Conservation (phyloP, 306 rosid species). For the Macrotyloma uniflorum region DNA sequence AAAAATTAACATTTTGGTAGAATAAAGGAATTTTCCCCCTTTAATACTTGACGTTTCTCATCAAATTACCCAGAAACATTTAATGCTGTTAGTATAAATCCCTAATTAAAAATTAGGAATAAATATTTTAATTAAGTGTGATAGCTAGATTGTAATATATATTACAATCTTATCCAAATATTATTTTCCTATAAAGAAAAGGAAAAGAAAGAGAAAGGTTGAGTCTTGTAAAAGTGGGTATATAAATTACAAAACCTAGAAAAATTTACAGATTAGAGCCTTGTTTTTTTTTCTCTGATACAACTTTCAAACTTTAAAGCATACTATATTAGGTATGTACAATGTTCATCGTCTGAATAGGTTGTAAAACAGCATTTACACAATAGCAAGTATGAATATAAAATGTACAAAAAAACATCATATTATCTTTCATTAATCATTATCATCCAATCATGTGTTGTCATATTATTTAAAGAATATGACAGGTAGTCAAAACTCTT, state of each 20-base stretch:
- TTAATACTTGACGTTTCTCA: too few species aligned
- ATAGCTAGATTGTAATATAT: too few species aligned
- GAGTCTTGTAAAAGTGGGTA: background rate
- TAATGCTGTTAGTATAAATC: too few species aligned
- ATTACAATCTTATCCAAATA: too few species aligned
- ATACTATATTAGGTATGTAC: slow-evolving; percentile 1
- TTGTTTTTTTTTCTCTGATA: slow-evolving; percentile 6
- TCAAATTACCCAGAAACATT: too few species aligned
- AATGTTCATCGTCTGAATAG: background rate
- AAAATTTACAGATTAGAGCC: background rate
- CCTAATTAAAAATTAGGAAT: too few species aligned
- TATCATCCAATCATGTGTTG: slow-evolving; percentile 9
- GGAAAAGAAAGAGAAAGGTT: background rate
- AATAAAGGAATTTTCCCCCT: too few species aligned
- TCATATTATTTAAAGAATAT: slow-evolving; percentile 5
- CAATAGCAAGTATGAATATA: background rate
- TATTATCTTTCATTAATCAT: slow-evolving; percentile 4
- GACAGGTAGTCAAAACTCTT: slow-evolving; percentile 28
- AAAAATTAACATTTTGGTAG: too few species aligned
- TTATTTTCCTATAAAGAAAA: background rate
- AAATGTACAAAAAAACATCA: slow-evolving; percentile 10
- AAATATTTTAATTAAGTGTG: too few species aligned
- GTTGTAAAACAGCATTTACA: slow-evolving; percentile 12
- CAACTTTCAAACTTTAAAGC: background rate
- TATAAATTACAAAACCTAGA: background rate